Evolutionary conservation across 129 eudicot genomes (phyloP).

Genomic region (Lonicera japonica): DNA sequence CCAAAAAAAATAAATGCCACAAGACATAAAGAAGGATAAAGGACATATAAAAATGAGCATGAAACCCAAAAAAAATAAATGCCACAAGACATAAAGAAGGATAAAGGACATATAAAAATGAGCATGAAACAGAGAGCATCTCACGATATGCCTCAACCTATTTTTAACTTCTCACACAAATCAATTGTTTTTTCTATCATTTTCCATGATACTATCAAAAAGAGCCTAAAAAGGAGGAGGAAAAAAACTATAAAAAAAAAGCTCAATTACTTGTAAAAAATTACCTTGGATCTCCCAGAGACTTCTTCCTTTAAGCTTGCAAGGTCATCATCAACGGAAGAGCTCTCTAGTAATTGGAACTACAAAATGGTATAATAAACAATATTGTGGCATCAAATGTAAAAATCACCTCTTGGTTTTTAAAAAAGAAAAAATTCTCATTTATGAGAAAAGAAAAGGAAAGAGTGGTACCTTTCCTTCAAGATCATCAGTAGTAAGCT

Average conservation of each 20-base stretch:
- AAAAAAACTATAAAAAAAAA: background rate
- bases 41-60: too few species aligned
- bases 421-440: background rate
- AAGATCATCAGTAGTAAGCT: constrained; percentile 74
- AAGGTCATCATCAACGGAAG: constrained; percentile 94
- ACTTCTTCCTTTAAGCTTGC: constrained; percentile 76
- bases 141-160: too few species aligned
- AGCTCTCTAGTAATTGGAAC: constrained; percentile 87
- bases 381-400: background rate
- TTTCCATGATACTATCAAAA: too few species aligned
- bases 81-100: too few species aligned
- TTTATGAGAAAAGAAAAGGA: background rate
- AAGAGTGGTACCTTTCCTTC: constrained; percentile 74
- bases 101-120: too few species aligned
- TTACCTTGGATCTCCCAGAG: constrained; percentile 81
- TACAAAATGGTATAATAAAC: constrained; percentile 24
- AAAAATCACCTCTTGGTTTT: background rate
- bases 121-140: too few species aligned
- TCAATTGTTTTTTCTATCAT: too few species aligned
- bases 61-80: background rate
- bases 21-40: too few species aligned
- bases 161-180: too few species aligned
- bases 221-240: background rate
- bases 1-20: too few species aligned
- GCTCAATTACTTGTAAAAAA: too few species aligned